Conservation (phyloP, 306 rosid species). For the Hippophae gyantsensis region DNA sequence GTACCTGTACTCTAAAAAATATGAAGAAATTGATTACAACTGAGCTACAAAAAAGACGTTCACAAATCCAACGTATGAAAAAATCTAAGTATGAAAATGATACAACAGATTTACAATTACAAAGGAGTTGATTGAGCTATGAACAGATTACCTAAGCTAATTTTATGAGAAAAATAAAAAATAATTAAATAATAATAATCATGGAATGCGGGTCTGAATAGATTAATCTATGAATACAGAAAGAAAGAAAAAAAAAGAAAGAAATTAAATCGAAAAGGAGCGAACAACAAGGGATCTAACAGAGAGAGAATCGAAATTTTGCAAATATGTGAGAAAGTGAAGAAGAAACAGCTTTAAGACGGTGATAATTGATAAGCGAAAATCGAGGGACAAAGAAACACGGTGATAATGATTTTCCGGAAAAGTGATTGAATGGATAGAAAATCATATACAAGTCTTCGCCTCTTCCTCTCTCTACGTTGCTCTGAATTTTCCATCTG, state of each 20-base stretch:
- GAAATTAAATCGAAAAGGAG: background rate
- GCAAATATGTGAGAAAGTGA: background rate
- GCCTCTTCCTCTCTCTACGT: too few relatives aligned
- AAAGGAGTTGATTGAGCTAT: background rate
- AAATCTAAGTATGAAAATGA: background rate
- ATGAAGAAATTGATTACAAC: background rate
- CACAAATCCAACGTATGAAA: background rate
- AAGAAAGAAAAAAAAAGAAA: background rate
- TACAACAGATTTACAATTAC: background rate
- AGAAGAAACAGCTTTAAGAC: background rate
- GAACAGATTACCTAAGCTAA: background rate
- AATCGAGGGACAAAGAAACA: constrained; percentile 3
- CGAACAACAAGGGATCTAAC: background rate
- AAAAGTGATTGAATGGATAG: background rate
- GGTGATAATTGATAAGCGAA: constrained; percentile 12
- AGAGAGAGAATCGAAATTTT: background rate
- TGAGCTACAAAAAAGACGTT: constrained; percentile 6
- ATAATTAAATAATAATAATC: background rate
- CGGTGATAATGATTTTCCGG: background rate
- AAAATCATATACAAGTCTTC: too few relatives aligned
- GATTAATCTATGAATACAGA: background rate
- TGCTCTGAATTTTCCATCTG: too few relatives aligned
- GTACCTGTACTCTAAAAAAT: too few relatives aligned
- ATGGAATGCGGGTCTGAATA: background rate
- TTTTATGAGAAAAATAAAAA: too few relatives aligned